Evolutionary conservation across 2,329 filamentous ascomycete species (phyloP).

Genomic region (Calonectria multiphialidica): DNA sequence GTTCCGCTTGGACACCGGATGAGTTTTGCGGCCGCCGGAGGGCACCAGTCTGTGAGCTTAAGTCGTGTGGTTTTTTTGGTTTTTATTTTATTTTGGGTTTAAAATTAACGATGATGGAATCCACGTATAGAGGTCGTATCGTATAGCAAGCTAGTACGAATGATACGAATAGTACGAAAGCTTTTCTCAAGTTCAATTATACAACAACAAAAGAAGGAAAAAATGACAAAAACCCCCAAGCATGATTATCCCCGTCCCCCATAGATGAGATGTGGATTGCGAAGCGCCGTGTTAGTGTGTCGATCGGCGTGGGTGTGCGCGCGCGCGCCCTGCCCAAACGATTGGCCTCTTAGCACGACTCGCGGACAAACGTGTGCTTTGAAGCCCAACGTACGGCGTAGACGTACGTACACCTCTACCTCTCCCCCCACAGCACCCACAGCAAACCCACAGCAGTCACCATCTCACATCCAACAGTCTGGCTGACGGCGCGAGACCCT

Average conservation of each 20-base stretch:
- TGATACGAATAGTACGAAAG: too few species aligned
- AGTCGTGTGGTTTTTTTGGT: neutral
- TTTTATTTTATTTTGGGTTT: too few species aligned
- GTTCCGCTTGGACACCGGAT: neutral
- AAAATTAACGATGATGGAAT: neutral
- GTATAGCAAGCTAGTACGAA: neutral
- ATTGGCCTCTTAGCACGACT: neutral
- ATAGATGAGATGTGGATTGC: neutral
- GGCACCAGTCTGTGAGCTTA: neutral
- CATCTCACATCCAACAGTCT: neutral
- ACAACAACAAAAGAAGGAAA: too few species aligned
- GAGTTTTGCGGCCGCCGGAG: neutral
- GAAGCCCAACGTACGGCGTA: neutral
- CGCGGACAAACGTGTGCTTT: neutral
- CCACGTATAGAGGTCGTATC: neutral
- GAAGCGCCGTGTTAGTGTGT: slow-evolving; percentile 6
- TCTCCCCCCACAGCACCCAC: neutral
- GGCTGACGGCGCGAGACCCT: neutral
- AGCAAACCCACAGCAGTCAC: neutral
- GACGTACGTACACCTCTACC: neutral
- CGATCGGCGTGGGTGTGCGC: neutral
- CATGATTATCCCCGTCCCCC: neutral
- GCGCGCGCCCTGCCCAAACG: neutral
- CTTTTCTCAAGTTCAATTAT: too few species aligned
- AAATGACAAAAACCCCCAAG: neutral